Evolutionary conservation across 169 alveolate genomes (phyloP).

Genomic region (Plasmodium inui): DNA sequence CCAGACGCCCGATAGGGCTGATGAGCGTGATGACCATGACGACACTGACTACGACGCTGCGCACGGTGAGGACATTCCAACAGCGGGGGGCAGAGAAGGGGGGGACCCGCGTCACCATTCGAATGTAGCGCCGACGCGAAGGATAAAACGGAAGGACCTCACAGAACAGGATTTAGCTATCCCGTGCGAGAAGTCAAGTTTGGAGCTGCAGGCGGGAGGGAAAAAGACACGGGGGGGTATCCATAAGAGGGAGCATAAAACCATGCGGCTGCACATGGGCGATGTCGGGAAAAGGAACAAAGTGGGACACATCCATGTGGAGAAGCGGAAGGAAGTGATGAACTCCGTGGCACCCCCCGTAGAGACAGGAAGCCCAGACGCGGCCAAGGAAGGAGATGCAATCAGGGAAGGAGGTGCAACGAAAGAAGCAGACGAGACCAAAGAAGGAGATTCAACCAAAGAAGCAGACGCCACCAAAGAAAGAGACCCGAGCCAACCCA

Average conservation of each 20-base stretch:
- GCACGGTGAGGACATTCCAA: neutral
- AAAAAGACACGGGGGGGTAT: neutral
- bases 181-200: neutral
- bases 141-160: neutral
- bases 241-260: neutral
- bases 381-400: neutral
- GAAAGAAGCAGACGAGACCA: neutral
- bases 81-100: neutral
- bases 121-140: neutral
- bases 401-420: neutral
- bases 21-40: neutral
- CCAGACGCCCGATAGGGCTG: neutral
- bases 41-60: neutral
- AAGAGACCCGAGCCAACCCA: neutral
- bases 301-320: neutral
- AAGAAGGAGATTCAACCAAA: neutral
- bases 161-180: neutral
- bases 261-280: neutral
- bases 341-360: neutral
- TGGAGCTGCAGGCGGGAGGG: neutral
- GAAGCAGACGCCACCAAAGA: neutral
- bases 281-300: neutral
- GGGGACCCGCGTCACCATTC: neutral
- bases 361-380: neutral
- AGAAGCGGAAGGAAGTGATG: neutral